Conservation (phyloP, 225 moss, liverwort and hornwort genomes). For the Pseudisothecium myosuroides region DNA sequence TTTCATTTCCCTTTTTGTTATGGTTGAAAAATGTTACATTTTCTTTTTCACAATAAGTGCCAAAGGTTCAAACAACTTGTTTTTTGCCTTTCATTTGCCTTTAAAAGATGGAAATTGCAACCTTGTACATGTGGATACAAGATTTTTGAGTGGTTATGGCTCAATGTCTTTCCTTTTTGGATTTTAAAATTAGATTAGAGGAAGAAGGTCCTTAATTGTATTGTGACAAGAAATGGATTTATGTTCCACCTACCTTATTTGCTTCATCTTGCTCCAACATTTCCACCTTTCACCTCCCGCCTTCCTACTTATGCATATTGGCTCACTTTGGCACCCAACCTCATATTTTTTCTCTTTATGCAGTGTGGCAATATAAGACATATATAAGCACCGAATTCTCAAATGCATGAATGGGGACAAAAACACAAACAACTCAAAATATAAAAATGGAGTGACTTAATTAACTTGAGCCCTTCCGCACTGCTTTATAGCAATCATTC, state of each 20-base stretch:
- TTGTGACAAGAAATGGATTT: no score
- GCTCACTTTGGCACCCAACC: neutral
- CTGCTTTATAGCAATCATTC: neutral
- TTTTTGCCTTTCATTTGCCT: neutral
- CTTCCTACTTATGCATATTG: neutral
- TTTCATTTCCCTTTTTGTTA: neutral
- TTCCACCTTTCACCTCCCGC: accelerated
- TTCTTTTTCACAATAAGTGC: accelerated
- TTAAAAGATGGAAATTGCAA: neutral
- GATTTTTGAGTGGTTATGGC: neutral
- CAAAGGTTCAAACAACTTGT: neutral
- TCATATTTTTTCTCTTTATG: neutral
- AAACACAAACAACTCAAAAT: neutral
- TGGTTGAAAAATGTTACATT: neutral
- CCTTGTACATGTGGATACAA: neutral
- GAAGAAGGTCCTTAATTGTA: no score
- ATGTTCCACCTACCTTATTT: neutral
- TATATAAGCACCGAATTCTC: neutral
- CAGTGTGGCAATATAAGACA: neutral
- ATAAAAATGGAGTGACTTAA: neutral
- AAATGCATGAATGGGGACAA: neutral
- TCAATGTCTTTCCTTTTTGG: neutral
- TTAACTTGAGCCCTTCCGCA: accelerated
- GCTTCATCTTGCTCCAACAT: neutral
- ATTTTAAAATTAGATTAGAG: neutral